These are phyloP conservation scores for Coriaria nepalensis DNA, from an alignment of 306 rosid species.

Conservation along the genomic window DNA sequence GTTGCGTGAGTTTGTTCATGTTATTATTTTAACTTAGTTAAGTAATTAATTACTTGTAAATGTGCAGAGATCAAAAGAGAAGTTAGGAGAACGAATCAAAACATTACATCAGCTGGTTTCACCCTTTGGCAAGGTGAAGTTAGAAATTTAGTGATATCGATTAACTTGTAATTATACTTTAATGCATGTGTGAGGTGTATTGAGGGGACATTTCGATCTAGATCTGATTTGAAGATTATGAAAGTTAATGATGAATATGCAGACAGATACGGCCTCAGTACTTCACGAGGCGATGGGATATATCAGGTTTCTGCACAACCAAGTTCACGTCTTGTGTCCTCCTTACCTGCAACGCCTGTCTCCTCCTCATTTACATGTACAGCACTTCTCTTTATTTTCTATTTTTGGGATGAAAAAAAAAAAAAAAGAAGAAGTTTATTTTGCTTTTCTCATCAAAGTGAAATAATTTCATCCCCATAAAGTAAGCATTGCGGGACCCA, in stretches of 20 bases:
- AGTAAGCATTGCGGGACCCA: too few relatives aligned
- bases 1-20: background rate
- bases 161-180: too few relatives aligned
- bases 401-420: background rate
- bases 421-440: background rate
- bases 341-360: constrained; percentile 58
- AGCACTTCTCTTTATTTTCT: constrained; percentile 1
- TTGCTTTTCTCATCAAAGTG: background rate
- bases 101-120: constrained; percentile 84
- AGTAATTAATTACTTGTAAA: background rate
- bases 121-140: constrained; percentile 82
- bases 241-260: constrained; percentile 7
- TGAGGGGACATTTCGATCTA: too few relatives aligned
- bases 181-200: too few relatives aligned
- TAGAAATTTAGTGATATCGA: background rate
- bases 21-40: background rate
- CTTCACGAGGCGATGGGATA: constrained; percentile 92
- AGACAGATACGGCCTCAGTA: constrained; percentile 96
- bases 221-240: background rate
- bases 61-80: constrained; percentile 54
- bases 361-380: constrained; percentile 28
- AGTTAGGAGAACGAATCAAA: constrained; percentile 65
- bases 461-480: too few relatives aligned
- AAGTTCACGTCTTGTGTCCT: constrained; percentile 76
- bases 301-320: constrained; percentile 77